Percentiles rank a stretch among this genome's conserved stretches.
These are phyloP conservation scores for Aspergillus ellipticus DNA, from an alignment of 495 filamentous ascomycete species.

Conservation along the genomic window DNA sequence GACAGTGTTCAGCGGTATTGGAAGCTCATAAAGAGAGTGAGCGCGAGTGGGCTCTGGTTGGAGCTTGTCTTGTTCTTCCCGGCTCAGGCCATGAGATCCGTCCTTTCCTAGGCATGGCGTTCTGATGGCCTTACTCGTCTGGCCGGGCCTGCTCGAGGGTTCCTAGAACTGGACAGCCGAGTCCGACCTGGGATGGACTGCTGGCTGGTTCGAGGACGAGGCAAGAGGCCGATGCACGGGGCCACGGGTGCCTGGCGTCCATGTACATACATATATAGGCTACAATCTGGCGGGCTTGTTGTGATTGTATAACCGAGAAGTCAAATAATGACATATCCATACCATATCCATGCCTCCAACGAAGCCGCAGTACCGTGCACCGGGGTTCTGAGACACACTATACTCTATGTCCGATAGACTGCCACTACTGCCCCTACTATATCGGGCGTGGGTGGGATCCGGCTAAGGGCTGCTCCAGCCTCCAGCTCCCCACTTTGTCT, in stretches of 20 bases:
- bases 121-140: background rate
- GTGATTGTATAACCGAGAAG: conserved; percentile 3
- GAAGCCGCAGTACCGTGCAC: too few relatives aligned
- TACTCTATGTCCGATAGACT: too few relatives aligned
- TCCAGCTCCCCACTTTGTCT: background rate
- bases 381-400: too few relatives aligned
- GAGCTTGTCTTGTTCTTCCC: conserved; percentile 27
- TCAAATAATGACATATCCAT: conserved; percentile 3
- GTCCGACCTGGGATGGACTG: conserved; percentile 1
- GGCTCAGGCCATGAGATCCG: conserved; percentile 3
- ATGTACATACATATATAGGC: conserved; percentile 26
- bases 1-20: conserved; percentile 36
- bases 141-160: background rate
- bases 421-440: too few relatives aligned
- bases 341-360: background rate
- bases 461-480: background rate
- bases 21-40: conserved; percentile 37
- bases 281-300: conserved; percentile 19
- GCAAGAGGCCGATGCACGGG: background rate
- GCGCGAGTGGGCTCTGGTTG: conserved; percentile 16
- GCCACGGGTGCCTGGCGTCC: conserved; percentile 14
- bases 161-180: background rate
- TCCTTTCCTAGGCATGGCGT: conserved; percentile 1
- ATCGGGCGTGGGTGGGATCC: background rate
- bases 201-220: background rate